These are phyloP conservation scores for Alternaria novae-zelandiae DNA, from an alignment of 2,329 filamentous ascomycete species.

Conservation along the genomic window DNA sequence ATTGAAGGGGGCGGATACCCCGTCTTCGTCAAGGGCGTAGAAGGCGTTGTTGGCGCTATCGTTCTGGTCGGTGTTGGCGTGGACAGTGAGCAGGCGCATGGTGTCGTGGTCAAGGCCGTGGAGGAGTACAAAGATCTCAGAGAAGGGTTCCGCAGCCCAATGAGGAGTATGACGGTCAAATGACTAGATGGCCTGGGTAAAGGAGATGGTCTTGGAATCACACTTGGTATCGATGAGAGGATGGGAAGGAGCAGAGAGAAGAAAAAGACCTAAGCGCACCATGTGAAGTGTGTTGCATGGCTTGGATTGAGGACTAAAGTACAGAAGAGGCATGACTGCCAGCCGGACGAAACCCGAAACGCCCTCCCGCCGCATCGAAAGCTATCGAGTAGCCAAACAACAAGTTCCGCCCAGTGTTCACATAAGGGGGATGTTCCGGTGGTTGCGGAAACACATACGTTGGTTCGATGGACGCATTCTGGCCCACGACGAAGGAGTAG, in stretches of 20 bases:
- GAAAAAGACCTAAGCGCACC: not conserved
- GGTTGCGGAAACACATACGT: slow-evolving; percentile 36
- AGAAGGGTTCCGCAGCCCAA: slow-evolving; percentile 43
- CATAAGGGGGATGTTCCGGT: slow-evolving; percentile 29
- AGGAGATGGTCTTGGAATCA: slow-evolving; percentile 19
- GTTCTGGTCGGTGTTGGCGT: slow-evolving; percentile 71
- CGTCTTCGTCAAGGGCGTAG: slow-evolving; percentile 73
- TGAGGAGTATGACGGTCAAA: slow-evolving; percentile 43
- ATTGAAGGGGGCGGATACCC: slow-evolving; percentile 81
- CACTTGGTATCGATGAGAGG: not conserved
- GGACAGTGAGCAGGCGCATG: slow-evolving; percentile 79
- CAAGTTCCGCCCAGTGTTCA: slow-evolving; percentile 46
- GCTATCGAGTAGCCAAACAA: slow-evolving; percentile 41
- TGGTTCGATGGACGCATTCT: slow-evolving; percentile 31
- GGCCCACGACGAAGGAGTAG: slow-evolving; percentile 39
- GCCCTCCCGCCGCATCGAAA: slow-evolving; percentile 42
- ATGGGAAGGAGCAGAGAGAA: not conserved
- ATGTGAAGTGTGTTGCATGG: not conserved
- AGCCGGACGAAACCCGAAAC: slow-evolving; percentile 39
- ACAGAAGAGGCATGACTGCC: slow-evolving; percentile 19
- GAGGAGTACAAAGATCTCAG: slow-evolving; percentile 57
- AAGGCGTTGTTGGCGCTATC: slow-evolving; percentile 76
- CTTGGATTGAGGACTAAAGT: slow-evolving; percentile 16
- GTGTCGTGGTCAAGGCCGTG: slow-evolving; percentile 74
- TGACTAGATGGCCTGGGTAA: slow-evolving; percentile 32